Evolutionary conservation across 176 grass and related monocot genomes (phyloP), one percentile per base, ranked within the genome.

Genomic region (Avena atlantica): DNA sequence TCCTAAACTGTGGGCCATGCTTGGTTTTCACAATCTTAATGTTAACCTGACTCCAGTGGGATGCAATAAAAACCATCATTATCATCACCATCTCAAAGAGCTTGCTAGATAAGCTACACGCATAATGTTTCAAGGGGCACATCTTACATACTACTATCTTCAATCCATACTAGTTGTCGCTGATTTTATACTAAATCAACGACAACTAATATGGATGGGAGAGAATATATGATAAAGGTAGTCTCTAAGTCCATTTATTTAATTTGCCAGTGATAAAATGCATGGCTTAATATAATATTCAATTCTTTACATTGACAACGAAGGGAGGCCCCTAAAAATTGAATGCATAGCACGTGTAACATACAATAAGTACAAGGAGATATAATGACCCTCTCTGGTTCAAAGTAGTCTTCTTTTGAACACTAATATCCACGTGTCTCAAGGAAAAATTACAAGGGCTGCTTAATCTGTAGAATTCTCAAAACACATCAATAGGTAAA

Each of bases 1-100:
- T 93, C 79, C 89, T 98, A 81, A 98, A 98, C 5, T 90, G 93
- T 9, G 96, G 96, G 12, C 93, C 91, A 59, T 95, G 93, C 45
- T 98, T 98, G 78, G 95, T 98, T 81, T 98, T 98, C 74, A 98
- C 93, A 21, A 98, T 92, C 84, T 98, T 98, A 85, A 98, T 93
- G 71, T 75, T 61, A 83, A 98, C 86, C 84, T 94, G 86, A 89
- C 89, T 40, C 89, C 93, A 66, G 94, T 81, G 73, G 74, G 87
- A 93, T 93, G 78, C 86, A 87, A 79, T 5, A 40, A 86, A 42
- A 90, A 40, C 4, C 10, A 40, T 40, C 0, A 36, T 40, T 40
- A 3, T 72, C 1, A n/a, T 37, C 20, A 10, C 34, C 56, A 36
- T 76, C 53, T 70, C 19, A 13, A 49, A 3, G 24, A 59, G 49